Conservation (phyloP, 768 basidiomycete genomes). For the Punctularia strigosozonata region DNA sequence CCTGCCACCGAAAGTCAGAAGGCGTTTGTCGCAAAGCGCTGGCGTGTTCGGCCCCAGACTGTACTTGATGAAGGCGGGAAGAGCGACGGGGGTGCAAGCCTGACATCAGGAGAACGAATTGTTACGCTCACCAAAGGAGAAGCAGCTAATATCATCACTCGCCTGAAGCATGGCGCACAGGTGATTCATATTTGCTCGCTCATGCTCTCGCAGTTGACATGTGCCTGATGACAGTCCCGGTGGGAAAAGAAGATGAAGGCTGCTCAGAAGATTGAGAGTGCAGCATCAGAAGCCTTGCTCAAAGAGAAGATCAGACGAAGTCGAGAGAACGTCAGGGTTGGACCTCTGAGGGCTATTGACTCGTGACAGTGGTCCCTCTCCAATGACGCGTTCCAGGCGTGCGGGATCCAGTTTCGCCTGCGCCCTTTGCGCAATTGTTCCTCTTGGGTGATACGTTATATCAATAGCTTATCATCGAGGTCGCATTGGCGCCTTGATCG, state of each 20-base stretch:
- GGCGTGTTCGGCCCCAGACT: slow-evolving; percentile 17
- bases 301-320: slow-evolving; percentile 42
- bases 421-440: too few relatives aligned
- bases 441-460: too few relatives aligned
- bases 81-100: slow-evolving; percentile 10
- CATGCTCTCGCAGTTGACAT: neutral
- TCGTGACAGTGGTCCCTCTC: neutral
- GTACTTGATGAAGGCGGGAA: slow-evolving; percentile 11
- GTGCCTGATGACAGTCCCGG: slow-evolving; percentile 32
- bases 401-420: too few relatives aligned
- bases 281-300: slow-evolving; percentile 16
- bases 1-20: slow-evolving; percentile 56
- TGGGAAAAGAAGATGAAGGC: slow-evolving; percentile 41
- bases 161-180: slow-evolving; percentile 66
- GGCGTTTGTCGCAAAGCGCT: slow-evolving; percentile 40
- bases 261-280: slow-evolving; percentile 25
- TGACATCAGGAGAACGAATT: slow-evolving; percentile 20
- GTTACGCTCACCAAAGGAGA: slow-evolving; percentile 59
- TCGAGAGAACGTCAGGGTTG: slow-evolving; percentile 49
- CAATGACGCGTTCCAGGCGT: neutral
- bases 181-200: slow-evolving; percentile 22
- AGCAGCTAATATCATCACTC: slow-evolving; percentile 68
- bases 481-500: too few relatives aligned
- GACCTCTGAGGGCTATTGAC: slow-evolving; percentile 26
- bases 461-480: too few relatives aligned